Evolutionary conservation across 2,329 filamentous ascomycete species (phyloP), one percentile per base, ranked within the genome.

Genomic region (Stemphylium vesicarium): DNA sequence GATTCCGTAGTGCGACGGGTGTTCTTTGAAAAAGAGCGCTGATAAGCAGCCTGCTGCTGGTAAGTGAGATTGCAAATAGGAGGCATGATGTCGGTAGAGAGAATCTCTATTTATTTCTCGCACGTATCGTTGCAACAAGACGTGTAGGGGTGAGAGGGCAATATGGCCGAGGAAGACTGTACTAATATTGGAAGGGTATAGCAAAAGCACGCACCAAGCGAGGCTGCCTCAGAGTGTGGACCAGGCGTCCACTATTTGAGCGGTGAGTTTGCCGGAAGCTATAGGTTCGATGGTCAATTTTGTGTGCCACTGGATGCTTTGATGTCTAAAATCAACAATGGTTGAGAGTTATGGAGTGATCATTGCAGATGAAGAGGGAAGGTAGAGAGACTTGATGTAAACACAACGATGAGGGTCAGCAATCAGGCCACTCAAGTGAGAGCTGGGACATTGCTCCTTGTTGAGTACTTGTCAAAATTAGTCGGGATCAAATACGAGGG

Each of bases 91-190:
- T 29, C 31, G n/a, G n/a, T 15, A 1, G 20, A n/a, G 22, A 4
- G 15, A 36, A 40, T 2, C 9, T 6, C 2, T 42, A 12, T 47
- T 9, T 24, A 26, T 6, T n/a, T 46, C 24, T 41, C 31, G n/a
- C 32, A 36, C n/a, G 35, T 46, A 38, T 53, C 44, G 24, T 43
- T 29, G 24, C 32, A 47, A 59, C 55, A 53, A 49, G 16, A 7
- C 10, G 10, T n/a, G 18, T 4, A 29, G 18, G 24, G 38, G n/a
- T 32, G 38, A 15, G 42, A 4, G 24, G 12, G 33, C 5, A 33
- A 13, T 16, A 26, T n/a, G 11, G 5, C n/a, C 26, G 11, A 29
- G 7, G 7, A 22, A 11, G 13, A 18, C 40, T 38, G 33, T 50
- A 60, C 41, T 22, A 20, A 15, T 16, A 53, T 22, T 10, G 33